phyloP scores from a whole-genome alignment of 345 rosid species.

The Syzygium aqueum region DNA sequence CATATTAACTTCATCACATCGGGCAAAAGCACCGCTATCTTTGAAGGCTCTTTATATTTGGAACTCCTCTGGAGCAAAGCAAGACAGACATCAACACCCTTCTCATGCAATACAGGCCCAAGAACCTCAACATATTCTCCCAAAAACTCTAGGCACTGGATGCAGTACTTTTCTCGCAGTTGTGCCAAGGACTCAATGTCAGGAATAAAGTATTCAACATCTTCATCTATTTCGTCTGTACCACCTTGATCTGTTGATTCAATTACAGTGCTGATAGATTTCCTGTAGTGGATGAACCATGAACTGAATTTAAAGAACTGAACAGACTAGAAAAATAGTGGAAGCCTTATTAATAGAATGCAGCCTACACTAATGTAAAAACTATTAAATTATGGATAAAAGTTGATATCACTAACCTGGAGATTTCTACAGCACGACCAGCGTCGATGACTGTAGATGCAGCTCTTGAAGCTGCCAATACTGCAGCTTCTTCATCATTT shows the following conservation, averaged over 20 bases:
- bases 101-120: conserved; percentile 94
- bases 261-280: conserved; percentile 12
- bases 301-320: neutral
- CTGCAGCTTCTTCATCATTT: conserved; percentile 82
- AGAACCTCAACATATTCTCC: conserved; percentile 98
- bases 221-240: conserved; percentile 34
- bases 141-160: conserved; percentile 83
- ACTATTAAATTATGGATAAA: neutral
- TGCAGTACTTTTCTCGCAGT: conserved; percentile 85
- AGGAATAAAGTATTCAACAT: conserved; percentile 58
- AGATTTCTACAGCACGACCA: conserved; percentile 63
- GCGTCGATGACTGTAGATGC: conserved; percentile 95
- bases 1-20: conserved; percentile 98
- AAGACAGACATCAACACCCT: conserved; percentile 95
- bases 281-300: conserved; percentile 38
- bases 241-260: conserved; percentile 25
- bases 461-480: conserved; percentile 78
- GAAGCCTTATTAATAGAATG: neutral
- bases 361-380: neutral
- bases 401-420: conserved; percentile 44
- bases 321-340: neutral
- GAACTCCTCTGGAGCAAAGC: conserved; percentile 59
- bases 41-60: conserved; percentile 35
- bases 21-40: conserved; percentile 47
- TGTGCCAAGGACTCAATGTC: conserved; percentile 63